Percentiles rank a stretch among this genome's conserved stretches.
Conservation (phyloP, 306 rosid species). For the Cicer yamashitae region DNA sequence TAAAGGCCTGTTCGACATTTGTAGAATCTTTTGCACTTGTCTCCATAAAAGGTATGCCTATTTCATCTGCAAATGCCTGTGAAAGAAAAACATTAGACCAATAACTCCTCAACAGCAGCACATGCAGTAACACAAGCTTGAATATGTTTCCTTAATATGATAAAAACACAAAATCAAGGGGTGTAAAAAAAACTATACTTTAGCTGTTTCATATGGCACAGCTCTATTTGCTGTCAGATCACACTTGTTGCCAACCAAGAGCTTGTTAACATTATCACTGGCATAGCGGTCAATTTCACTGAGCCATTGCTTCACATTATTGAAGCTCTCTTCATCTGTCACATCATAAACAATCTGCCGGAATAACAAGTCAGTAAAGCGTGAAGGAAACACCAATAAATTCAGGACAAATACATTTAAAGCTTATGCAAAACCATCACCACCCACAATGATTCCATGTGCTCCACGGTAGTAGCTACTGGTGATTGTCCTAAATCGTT, state of each 20-base stretch:
- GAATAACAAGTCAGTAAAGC: slow-evolving; percentile 36
- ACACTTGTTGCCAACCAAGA: slow-evolving; percentile 63
- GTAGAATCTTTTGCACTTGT: slow-evolving; percentile 62
- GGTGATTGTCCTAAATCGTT: slow-evolving; percentile 62
- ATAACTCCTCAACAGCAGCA: not conserved
- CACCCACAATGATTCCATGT: slow-evolving; percentile 63
- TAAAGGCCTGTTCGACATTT: slow-evolving; percentile 60
- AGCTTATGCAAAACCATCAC: slow-evolving; percentile 21
- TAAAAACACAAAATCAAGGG: not conserved
- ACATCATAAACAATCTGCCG: slow-evolving; percentile 65
- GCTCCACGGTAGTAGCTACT: slow-evolving; percentile 65
- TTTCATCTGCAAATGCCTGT: slow-evolving; percentile 61
- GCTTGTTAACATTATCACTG: slow-evolving; percentile 59
- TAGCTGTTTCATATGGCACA: slow-evolving; percentile 59
- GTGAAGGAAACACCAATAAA: slow-evolving; percentile 8
- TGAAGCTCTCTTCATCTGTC: slow-evolving; percentile 60
- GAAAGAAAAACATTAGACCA: not conserved
- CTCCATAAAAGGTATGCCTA: slow-evolving; percentile 62
- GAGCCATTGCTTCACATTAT: slow-evolving; percentile 64
- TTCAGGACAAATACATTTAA: slow-evolving; percentile 3
- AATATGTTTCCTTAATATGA: slow-evolving; percentile 23
- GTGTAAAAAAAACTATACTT: slow-evolving; percentile 41
- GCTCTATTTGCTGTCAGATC: slow-evolving; percentile 55
- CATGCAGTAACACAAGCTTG: slow-evolving; percentile 13
- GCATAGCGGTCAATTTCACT: slow-evolving; percentile 65